Base-by-base conservation (phyloP, 306 rosid genomes). In the Trifolium pratense region DNA sequence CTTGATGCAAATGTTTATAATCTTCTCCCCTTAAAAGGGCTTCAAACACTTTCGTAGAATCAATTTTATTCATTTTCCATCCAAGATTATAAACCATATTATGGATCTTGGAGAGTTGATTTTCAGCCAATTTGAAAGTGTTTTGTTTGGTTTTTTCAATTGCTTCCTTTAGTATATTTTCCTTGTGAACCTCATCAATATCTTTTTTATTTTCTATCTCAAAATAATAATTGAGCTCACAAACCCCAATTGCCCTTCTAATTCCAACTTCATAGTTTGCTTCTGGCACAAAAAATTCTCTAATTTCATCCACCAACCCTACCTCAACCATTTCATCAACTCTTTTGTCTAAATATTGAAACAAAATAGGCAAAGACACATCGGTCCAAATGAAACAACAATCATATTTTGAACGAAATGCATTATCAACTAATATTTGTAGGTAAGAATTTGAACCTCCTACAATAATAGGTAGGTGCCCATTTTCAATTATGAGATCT, bases 371-470 rank as follows among this genome's bases (percentile, higher is more conserved):
- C 12, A 73, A 4, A 21, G 75, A 23, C 3, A 79, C 83, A 13
- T 79, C 55, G 2, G 73, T 26, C 83, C 83, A 79, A 5, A 79
- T 25, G 65, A 79, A 79, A 13, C 83, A 58, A 9, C 75, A 73
- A 2, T 79, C 79, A 59, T 73, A 79, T 58, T 74, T 73, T 18
- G 71, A 66, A 6, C 58, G 59, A 59, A 79, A 79, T 3, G 6
- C 58, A 49, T 73, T 26, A 42, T 79, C 75, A 0, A 74, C 51
- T 0, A 79, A 11, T 32, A 8, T 56, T 56, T 71, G 13, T 0
- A 82, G 71, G 71, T 78, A 82, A 1, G 17, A 49, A 31, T 82
- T 82, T 4, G 86, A 82, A 13, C 86, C 86, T 7, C 86, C 83
- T 0, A 82, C 86, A n/a, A 78, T 78, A 2, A 82, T 82, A 15